phyloP scores from a whole-genome alignment of 192 early-diverging fungal genomes.

The Entomortierella beljakovae region DNA sequence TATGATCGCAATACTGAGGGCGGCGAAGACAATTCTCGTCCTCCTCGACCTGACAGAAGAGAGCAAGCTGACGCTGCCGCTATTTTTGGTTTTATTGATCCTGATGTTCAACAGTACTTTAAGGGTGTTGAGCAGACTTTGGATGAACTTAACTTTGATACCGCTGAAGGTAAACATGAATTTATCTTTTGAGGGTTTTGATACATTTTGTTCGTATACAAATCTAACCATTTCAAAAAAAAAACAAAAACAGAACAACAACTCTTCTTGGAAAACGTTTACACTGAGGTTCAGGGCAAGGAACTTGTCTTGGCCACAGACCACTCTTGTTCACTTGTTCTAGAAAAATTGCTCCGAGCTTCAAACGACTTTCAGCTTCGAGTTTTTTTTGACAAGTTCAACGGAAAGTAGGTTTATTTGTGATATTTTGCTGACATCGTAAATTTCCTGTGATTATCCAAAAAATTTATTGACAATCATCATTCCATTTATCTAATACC shows the following conservation, averaged over 20 bases:
- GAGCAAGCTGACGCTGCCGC: slow-evolving; percentile 47
- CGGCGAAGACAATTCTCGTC: slow-evolving; percentile 19
- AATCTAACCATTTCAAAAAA: neutral
- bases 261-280: slow-evolving; percentile 84
- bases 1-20: slow-evolving; percentile 39
- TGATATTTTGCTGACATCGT: neutral
- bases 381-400: slow-evolving; percentile 70
- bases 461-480: neutral
- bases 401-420: slow-evolving; percentile 60
- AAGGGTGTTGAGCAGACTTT: slow-evolving; percentile 70
- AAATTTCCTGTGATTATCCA: neutral
- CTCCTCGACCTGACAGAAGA: slow-evolving; percentile 27
- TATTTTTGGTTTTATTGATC: slow-evolving; percentile 64
- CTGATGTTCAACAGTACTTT: slow-evolving; percentile 67
- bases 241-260: slow-evolving; percentile 58
- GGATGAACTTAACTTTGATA: slow-evolving; percentile 69
- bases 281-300: slow-evolving; percentile 77
- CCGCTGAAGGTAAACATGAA: slow-evolving; percentile 59
- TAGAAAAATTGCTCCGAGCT: slow-evolving; percentile 82
- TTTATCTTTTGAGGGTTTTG: neutral
- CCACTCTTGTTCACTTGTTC: slow-evolving; percentile 77
- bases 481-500: neutral
- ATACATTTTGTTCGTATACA: neutral
- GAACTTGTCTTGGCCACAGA: slow-evolving; percentile 82
- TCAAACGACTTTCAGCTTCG: slow-evolving; percentile 82